Base-by-base conservation (phyloP, 2,329 filamentous ascomycete genomes). In the Calonectria crousiana region DNA sequence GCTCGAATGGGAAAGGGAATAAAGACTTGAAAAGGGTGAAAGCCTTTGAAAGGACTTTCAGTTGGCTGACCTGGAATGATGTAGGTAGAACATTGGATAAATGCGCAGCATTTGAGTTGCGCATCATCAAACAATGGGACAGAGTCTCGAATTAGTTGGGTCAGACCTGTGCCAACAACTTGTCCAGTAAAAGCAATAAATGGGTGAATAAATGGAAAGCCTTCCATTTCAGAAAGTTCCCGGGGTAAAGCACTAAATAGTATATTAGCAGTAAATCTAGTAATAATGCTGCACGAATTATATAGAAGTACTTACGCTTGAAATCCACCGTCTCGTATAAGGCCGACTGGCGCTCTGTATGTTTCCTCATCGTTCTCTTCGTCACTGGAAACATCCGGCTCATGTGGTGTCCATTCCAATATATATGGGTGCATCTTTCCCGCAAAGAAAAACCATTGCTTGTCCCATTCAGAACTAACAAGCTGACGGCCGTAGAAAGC, bases 371-470 rank as follows among this genome's bases (percentile, higher is more conserved):
- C 11, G 8, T 32, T 20, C 23, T 58, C 36, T 18, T n/a, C 47
- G 1, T 32, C 9, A 18, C 52, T 20, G 47, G 4, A 18, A 2
- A 34, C 5, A 47, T 47, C 20, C 8, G 41, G 36, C 23, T 69
- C 11, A 3, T 13, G 16, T 4, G 26, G 13, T 26, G 49, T n/a
- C 52, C 36, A 69, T 9, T 28, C 47, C 2, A 69, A 41, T 0
- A 28, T 13, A 36, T 38, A 60, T 18, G 65, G 65, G 16, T 72
- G 34, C 32, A 68, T 32, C 18, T 47, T 51, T 10, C 53, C 20
- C 8, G 20, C 30, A 44, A 68, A 64, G 23, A 36, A 64, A 18
- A 64, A 68, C 70, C 53, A 72, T 28, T 64, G n/a, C 20, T 72
- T 34, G 4, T 5, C 2, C 53, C 53, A 72, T 14, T 72, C 53